Conservation (phyloP, 495 filamentous ascomycete species). For the Hypoxylon lienhwacheense region DNA sequence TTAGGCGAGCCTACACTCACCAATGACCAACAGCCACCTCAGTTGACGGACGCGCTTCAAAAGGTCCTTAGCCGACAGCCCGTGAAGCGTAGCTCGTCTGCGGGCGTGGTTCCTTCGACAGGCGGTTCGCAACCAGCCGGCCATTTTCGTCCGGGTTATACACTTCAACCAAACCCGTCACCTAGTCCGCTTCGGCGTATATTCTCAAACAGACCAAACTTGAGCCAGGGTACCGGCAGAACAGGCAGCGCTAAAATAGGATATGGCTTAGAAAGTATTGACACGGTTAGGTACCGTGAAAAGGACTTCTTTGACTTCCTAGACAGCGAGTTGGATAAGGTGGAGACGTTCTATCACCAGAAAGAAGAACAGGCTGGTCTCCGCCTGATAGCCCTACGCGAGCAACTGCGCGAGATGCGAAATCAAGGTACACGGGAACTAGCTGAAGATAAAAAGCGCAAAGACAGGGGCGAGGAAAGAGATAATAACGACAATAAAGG, state of each 20-base stretch:
- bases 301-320: slow-evolving; percentile 79
- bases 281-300: slow-evolving; percentile 58
- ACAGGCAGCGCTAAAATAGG: slow-evolving; percentile 19
- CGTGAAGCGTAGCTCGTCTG: slow-evolving; percentile 21
- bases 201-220: slow-evolving; percentile 25
- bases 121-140: slow-evolving; percentile 6
- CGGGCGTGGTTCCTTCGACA: not conserved
- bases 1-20: slow-evolving; percentile 58
- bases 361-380: slow-evolving; percentile 80
- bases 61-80: slow-evolving; percentile 16
- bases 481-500: slow-evolving; percentile 32
- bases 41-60: slow-evolving; percentile 11
- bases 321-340: slow-evolving; percentile 78
- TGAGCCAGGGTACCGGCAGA: slow-evolving; percentile 10
- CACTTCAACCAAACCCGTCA: slow-evolving; percentile 5
- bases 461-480: slow-evolving; percentile 33
- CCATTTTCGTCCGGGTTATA: slow-evolving; percentile 1
- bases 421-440: slow-evolving; percentile 75
- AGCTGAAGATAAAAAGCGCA: slow-evolving; percentile 42
- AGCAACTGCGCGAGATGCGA: slow-evolving; percentile 86
- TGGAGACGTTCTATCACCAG: slow-evolving; percentile 78
- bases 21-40: slow-evolving; percentile 2
- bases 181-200: slow-evolving; percentile 29
- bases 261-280: slow-evolving; percentile 44
- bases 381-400: slow-evolving; percentile 67